Evolutionary conservation across 2,329 filamentous ascomycete genomes (phyloP), one percentile per base, ranked within the genome.

Genomic region (Nakataea oryzae): DNA sequence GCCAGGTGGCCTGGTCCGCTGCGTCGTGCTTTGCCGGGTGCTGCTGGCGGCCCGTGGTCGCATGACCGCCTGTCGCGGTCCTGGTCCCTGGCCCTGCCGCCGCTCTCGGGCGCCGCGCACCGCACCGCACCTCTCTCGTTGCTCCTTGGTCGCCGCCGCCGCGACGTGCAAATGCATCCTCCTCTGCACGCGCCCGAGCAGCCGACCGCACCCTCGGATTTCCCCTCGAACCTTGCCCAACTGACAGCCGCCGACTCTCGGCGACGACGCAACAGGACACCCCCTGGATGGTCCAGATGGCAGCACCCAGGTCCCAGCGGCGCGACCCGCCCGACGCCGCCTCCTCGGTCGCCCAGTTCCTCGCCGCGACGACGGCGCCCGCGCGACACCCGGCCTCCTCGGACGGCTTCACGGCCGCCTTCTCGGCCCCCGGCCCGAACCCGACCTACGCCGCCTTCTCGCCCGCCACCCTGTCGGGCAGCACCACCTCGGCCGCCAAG

Each of bases 381-480:
- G 65, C 67, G 60, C 65, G 73, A 70, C 69, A 71, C 65, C 32
- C 32, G 8, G 64, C 67, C 70, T 65, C 67, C 61, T 67, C 63
- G 65, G 66, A 69, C 63, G 70, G 70, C 66, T 63, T 62, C 64
- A 62, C 65, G 62, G 69, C 69, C 66, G 68, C 67, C 70, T 67
- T 73, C 69, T 65, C 71, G 63, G 70, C 74, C 62, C 73, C 72
- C 66, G 75, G 74, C 67, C 75, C 76, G 32, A 81, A 81, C 60
- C 88, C 91, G 58, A 97, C 93, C 57, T 86, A 90, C 71, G 95
- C 95, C 66, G 84, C 90, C 70, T 99, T 99, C 78, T 95, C 93
- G 6, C 93, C 95, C 34, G 84, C 88, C 27, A 91, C 89, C 27
- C 88, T 86, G 57, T 84, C 88, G 62, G 61, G 62, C 17, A 82